phyloP scores from a whole-genome alignment of 2,329 filamentous ascomycete genomes.

The Didymellaceae sp. region DNA sequence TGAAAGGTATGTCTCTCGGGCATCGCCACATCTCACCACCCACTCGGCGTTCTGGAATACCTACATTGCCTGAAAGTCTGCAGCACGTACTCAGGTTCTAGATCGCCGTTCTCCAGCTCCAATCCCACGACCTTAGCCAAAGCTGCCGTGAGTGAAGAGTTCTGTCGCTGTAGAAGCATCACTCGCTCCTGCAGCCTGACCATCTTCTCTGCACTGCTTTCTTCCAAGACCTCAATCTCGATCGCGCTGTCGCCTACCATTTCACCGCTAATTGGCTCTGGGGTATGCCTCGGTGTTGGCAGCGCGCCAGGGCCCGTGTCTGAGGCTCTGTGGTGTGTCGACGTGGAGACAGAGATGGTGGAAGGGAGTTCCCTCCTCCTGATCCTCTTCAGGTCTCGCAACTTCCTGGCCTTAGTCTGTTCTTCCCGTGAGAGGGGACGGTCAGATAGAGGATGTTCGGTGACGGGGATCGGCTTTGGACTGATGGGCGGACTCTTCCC shows the following conservation, averaged over 20 bases:
- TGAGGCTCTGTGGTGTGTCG: conserved; percentile 12
- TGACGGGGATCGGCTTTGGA: conserved; percentile 25
- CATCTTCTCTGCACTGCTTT: conserved; percentile 20
- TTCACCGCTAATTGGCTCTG: conserved; percentile 18
- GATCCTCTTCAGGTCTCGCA: conserved; percentile 35
- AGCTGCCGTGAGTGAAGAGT: conserved; percentile 33
- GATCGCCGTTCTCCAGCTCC: conserved; percentile 27
- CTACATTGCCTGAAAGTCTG: conserved; percentile 18
- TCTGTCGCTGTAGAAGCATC: conserved; percentile 32
- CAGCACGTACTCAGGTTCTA: conserved; percentile 28
- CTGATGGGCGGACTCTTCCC: conserved; percentile 24
- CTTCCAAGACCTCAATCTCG: conserved; percentile 19
- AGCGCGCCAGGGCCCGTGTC: conserved; percentile 18
- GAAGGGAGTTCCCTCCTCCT: conserved; percentile 24
- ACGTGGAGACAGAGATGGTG: background rate
- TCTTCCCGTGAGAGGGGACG: conserved; percentile 26
- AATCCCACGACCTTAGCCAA: conserved; percentile 37
- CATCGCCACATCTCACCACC: conserved; percentile 5
- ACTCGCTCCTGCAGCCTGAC: conserved; percentile 27
- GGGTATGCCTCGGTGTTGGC: conserved; percentile 24
- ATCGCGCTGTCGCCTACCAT: conserved; percentile 10
- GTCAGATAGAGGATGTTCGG: conserved; percentile 32
- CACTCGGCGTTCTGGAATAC: conserved; percentile 15
- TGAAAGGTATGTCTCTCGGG: background rate
- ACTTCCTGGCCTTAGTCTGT: conserved; percentile 30